Conservation (phyloP, 2,329 filamentous ascomycete species). For the Pseudogymnoascus verrucosus region DNA sequence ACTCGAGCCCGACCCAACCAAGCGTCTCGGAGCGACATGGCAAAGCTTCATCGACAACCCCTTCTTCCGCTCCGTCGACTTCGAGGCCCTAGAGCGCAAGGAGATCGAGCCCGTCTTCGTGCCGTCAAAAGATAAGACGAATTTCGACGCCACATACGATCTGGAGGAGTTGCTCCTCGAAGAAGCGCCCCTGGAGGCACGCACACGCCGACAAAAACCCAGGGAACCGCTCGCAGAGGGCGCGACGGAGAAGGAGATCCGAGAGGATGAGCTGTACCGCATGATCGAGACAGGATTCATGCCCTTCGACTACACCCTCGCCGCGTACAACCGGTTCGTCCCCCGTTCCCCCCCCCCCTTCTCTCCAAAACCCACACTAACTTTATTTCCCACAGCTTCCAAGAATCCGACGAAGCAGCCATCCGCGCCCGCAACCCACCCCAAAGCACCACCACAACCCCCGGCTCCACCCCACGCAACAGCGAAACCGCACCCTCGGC, state of each 20-base stretch:
- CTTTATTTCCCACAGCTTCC: background rate
- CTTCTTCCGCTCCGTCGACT: conserved; percentile 83
- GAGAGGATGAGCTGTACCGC: conserved; percentile 85
- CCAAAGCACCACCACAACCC: background rate
- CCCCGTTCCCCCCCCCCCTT: background rate
- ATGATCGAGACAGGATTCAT: conserved; percentile 93
- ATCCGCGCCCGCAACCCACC: background rate
- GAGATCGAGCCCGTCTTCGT: conserved; percentile 85
- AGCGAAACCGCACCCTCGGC: background rate
- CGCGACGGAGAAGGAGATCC: conserved; percentile 88
- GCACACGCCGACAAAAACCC: conserved; percentile 88
- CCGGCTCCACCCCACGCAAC: background rate
- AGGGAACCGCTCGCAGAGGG: conserved; percentile 86
- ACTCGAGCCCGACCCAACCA: conserved; percentile 69
- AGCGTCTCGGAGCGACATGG: conserved; percentile 77
- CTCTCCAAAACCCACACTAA: background rate
- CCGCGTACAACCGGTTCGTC: conserved; percentile 66
- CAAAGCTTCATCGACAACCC: conserved; percentile 79
- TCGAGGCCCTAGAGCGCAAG: conserved; percentile 74
- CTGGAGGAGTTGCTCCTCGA: conserved; percentile 88
- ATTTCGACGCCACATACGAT: conserved; percentile 98
- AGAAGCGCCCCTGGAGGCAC: conserved; percentile 87
- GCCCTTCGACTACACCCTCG: conserved; percentile 88
- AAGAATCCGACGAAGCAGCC: background rate
- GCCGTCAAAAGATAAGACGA: conserved; percentile 94